Evolutionary conservation across 2,329 filamentous ascomycete genomes (phyloP).

Genomic region (Aspergillus jensenii): DNA sequence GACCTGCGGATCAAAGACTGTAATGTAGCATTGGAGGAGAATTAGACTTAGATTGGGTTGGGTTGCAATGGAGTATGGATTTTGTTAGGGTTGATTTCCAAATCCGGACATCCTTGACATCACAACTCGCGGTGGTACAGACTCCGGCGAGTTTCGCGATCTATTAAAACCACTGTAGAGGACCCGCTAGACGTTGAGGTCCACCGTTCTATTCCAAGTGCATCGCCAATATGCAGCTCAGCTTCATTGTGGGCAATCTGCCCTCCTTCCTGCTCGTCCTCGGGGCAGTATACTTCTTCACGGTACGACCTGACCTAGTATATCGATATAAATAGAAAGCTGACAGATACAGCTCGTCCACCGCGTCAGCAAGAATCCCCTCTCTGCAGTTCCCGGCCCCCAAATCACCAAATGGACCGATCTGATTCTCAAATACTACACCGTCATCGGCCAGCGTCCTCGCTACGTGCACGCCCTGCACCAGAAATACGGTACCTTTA

Average conservation of each 20-base stretch:
- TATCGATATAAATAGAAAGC: background rate
- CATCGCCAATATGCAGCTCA: background rate
- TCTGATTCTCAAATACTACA: conserved; percentile 7
- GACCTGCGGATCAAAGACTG: conserved; percentile 16
- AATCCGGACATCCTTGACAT: background rate
- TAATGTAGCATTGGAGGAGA: background rate
- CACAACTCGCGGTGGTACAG: background rate
- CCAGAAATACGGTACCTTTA: conserved; percentile 12
- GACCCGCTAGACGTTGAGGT: background rate
- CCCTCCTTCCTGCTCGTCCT: conserved; percentile 3
- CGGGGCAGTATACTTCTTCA: conserved; percentile 4
- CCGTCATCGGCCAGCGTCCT: conserved; percentile 8
- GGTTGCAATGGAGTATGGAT: background rate
- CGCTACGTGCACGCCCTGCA: conserved; percentile 19
- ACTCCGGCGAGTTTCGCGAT: background rate
- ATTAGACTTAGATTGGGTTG: background rate
- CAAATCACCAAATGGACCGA: conserved; percentile 12
- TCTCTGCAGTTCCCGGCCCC: conserved; percentile 12
- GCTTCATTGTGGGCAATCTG: background rate
- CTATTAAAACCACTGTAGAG: background rate
- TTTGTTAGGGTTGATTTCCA: background rate
- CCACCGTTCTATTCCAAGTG: background rate
- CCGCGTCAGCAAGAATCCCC: background rate
- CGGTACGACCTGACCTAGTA: background rate
- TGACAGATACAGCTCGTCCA: background rate